Evolutionary conservation across 2,329 filamentous ascomycete species (phyloP).

Genomic region (Trichoderma endophyticum): DNA sequence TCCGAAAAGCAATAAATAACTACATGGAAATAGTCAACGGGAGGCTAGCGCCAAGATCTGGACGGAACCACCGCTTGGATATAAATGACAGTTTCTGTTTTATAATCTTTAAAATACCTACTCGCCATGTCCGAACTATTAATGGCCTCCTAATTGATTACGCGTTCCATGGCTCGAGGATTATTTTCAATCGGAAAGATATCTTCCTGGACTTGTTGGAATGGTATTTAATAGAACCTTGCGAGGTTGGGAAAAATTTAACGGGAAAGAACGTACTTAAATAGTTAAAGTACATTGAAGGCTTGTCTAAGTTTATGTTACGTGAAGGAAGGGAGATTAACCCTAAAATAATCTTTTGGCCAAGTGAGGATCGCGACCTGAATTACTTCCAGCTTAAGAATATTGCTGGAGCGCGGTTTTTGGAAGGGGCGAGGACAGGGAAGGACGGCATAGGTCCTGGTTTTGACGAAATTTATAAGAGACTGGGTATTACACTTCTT

Average conservation of each 20-base stretch:
- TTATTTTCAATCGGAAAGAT: not conserved
- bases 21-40: not conserved
- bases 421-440: not conserved
- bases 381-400: not conserved
- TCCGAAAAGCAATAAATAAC: not conserved
- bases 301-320: not conserved
- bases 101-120: not conserved
- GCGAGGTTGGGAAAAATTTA: not conserved
- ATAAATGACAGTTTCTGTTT: not conserved
- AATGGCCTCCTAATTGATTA: constrained; percentile 6
- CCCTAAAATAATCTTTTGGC: not conserved
- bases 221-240: not conserved
- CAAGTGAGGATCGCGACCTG: not conserved
- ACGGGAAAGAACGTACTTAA: not conserved
- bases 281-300: not conserved
- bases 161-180: constrained; percentile 8
- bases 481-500: not conserved
- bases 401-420: not conserved
- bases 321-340: not conserved
- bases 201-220: not conserved
- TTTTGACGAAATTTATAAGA: not conserved
- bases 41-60: not conserved
- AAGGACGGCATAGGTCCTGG: too few species aligned
- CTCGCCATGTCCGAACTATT: not conserved
- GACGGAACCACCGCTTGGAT: not conserved